Conservation (phyloP, 2,329 filamentous ascomycete genomes). For the Septoria linicola region DNA sequence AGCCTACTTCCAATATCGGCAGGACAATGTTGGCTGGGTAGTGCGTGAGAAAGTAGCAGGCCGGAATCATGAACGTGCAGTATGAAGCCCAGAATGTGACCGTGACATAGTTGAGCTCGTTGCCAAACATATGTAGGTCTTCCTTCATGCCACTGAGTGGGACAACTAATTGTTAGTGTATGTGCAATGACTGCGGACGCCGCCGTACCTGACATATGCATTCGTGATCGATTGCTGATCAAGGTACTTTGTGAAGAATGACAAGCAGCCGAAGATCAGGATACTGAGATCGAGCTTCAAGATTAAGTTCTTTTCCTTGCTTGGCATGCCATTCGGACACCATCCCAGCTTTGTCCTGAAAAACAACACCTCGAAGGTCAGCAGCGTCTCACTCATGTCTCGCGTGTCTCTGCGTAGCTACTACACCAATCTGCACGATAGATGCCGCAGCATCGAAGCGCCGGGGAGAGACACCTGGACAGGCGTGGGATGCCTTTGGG, state of each 20-base stretch:
- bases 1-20: conserved; percentile 42
- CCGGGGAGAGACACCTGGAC: too few relatives aligned
- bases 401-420: too few relatives aligned
- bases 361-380: too few relatives aligned
- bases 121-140: conserved; percentile 40
- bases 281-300: conserved; percentile 1
- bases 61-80: conserved; percentile 39
- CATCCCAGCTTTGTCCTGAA: too few relatives aligned
- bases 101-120: conserved; percentile 39
- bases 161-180: too few relatives aligned
- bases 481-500: too few relatives aligned
- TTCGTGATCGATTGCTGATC: conserved; percentile 2
- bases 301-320: neutral
- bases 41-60: conserved; percentile 39
- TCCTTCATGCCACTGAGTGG: conserved; percentile 49
- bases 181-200: too few relatives aligned
- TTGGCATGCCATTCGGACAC: too few relatives aligned
- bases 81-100: conserved; percentile 37
- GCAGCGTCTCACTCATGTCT: too few relatives aligned
- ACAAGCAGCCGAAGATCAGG: conserved; percentile 2
- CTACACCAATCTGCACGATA: too few relatives aligned
- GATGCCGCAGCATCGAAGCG: too few relatives aligned
- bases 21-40: conserved; percentile 26
- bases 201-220: conserved; percentile 6
- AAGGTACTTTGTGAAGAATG: conserved; percentile 5